Base-by-base conservation (phyloP, 177 flowering plant species). In the Vitis hybrid region DNA sequence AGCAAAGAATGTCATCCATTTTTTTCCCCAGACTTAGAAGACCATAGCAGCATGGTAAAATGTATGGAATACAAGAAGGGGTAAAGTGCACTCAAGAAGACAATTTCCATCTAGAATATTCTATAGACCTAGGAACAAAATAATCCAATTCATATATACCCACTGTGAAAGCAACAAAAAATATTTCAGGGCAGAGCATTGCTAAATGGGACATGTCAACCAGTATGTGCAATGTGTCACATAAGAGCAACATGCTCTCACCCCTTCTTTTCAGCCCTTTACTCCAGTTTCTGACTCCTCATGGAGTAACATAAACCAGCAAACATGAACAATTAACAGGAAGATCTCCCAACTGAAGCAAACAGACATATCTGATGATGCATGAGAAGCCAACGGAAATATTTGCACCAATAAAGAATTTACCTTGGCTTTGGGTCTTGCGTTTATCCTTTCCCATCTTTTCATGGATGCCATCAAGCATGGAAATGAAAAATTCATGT, bases 391-490 rank as follows among this genome's bases (percentile, higher is more conserved):
- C 2, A 55, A 76, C 56, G 13, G 13, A 52, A 50, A 50, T 5
- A 53, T 2, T 57, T 12, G 47, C 12, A 20, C 8, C 31, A 20
- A 50, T 50, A 44, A 69, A 69, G 65, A 66, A 76, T 65, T 84
- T 75, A 90, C 97, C 94, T 87, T 82, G 89, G 71, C 80, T 86
- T 19, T 80, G 88, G 22, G 81, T 72, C 73, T 86, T 88, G 66
- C 78, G 67, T 58, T 68, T 66, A 65, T 86, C 92, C 77, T 80
- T 84, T 65, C 82, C 92, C 79, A 82, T 89, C 74, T 86, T 90
- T 76, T 90, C 98, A 77, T 92, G 98, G 49, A 94, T 90, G 66
- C 91, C 91, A 79, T 90, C 95, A 58, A 94, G 90, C 85, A 94
- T 82, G 47, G 98, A 92, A 58, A 94, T 92, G 82, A 94, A 89